Evolutionary conservation across 129 eudicot species (phyloP), one percentile per base, ranked within the genome.

Genomic region (Oenanthe sinensis): DNA sequence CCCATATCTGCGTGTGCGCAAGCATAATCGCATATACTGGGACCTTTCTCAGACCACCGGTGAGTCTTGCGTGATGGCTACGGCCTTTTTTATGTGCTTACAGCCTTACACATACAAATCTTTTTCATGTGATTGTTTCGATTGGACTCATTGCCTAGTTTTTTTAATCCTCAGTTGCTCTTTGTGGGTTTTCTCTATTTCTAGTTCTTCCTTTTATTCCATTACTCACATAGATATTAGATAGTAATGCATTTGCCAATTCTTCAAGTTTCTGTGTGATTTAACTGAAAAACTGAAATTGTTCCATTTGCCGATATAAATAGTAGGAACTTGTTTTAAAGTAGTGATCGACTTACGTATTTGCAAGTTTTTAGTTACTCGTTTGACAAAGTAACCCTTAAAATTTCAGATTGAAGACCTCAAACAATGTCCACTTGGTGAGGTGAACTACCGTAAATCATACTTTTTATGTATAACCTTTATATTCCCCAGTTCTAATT

Each of bases 371-470:
- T 24, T 15, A 60, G 33, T 60, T 60, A n/a, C 68, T 60, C 16
- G 16, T 60, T 60, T 60, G 68, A 60, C 68, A 60, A 6, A 60
- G n/a, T 60, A 24, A n/a, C 43, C 42, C 19, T 67, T 54, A 22
- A 46, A 4, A 77, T 28, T 89, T 90, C 96, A 94, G 99, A 87
- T 90, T 81, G 96, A 95, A 75, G 99, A 95, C 79, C 90, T 95
- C 77, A 95, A 89, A 81, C 91, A 86, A 49, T 87, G 94, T 78
- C 88, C 99, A 16, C 90, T 85, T 85, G 97, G 97, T 74, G 99
- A 95, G 92, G 97, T 91, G 86, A 75, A 82, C 65, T 43, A 19
- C 37, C 54, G 42, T 28, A 60, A 37, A 36, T 43, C 55, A 43
- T 52, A 75, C 60, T 2, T 40, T 78, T 55, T 58, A 24, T 36